Evolutionary conservation across 768 basidiomycete genomes (phyloP).

Genomic region (Phaffia australis): DNA sequence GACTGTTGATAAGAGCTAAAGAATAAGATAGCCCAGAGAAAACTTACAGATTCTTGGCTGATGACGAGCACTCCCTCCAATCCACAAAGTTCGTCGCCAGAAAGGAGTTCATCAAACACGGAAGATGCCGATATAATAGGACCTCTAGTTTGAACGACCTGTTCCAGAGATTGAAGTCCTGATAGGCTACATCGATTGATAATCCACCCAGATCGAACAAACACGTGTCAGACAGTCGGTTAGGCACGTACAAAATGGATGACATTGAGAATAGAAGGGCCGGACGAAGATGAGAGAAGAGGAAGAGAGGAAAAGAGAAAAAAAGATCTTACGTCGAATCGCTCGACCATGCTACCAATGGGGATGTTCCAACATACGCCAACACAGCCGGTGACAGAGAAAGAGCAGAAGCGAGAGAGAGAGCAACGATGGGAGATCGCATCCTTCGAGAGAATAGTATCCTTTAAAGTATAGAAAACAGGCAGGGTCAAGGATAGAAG

Average conservation of each 20-base stretch:
- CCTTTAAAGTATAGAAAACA: too few relatives aligned
- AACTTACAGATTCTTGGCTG: constrained; percentile 17
- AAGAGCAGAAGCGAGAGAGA: too few relatives aligned
- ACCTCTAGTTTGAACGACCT: neutral
- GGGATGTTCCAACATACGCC: constrained; percentile 14
- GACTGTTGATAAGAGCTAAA: neutral
- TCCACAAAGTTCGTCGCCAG: neutral
- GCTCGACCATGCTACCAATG: constrained; percentile 13
- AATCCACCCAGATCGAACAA: too few relatives aligned
- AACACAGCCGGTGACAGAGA: neutral
- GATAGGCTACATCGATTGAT: too few relatives aligned
- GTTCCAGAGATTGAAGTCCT: too few relatives aligned
- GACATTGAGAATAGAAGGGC: neutral
- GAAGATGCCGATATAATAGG: neutral
- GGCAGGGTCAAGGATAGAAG: too few relatives aligned
- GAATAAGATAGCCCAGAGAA: neutral
- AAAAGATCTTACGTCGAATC: neutral
- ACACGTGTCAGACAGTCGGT: neutral
- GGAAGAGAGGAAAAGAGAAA: neutral
- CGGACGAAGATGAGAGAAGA: neutral
- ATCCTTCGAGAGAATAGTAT: too few relatives aligned
- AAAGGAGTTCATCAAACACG: neutral
- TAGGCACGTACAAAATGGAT: neutral
- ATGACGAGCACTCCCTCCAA: constrained; percentile 16
- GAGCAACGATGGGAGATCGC: too few relatives aligned